Evolutionary conservation across 2,329 filamentous ascomycete species (phyloP).

Genomic region (Sarocladiaceae sp.): DNA sequence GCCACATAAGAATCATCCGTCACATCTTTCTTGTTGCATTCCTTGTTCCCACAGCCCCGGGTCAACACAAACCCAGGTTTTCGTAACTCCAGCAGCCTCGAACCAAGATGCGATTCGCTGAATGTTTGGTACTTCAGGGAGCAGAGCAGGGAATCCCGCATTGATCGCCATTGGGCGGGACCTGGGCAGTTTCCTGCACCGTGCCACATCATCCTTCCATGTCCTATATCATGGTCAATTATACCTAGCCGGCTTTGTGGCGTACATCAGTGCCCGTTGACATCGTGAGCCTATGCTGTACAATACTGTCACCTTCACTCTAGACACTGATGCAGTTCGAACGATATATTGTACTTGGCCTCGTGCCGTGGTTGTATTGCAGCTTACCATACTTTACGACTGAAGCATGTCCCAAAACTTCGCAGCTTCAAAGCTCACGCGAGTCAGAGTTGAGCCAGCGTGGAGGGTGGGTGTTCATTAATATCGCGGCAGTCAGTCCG

Average conservation of each 20-base stretch:
- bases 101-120: conserved; percentile 3
- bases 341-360: neutral
- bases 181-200: neutral
- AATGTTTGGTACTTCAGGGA: conserved; percentile 1
- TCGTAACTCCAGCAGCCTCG: neutral
- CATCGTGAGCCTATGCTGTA: neutral
- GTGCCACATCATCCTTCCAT: neutral
- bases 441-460: neutral
- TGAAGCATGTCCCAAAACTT: neutral
- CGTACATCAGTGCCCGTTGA: neutral
- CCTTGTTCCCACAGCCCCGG: neutral
- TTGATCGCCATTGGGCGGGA: conserved; percentile 3
- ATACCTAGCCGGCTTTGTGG: neutral
- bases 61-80: neutral
- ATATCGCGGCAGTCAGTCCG: neutral
- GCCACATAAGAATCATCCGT: too few species aligned
- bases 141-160: conserved; percentile 3
- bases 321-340: neutral
- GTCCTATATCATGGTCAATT: neutral
- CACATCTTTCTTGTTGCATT: too few species aligned
- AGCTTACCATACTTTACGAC: neutral
- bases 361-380: neutral
- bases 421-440: too few species aligned
- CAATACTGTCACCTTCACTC: neutral
- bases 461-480: neutral